Evolutionary conservation across 1,284 basidiomycete species (phyloP).

Genomic region (Pseudozyma thailandica): DNA sequence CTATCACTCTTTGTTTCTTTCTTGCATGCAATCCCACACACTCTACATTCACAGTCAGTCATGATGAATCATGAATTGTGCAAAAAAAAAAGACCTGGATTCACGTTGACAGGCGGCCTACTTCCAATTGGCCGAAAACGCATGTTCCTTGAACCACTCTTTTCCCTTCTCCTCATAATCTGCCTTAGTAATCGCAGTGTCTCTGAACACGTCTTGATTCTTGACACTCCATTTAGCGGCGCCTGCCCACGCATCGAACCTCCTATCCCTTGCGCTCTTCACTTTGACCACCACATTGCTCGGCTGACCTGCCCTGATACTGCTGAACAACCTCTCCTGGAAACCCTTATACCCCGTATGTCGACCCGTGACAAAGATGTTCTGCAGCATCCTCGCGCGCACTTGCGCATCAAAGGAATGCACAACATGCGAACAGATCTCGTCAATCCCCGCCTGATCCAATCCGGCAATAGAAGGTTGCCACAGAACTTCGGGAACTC

Average conservation of each 20-base stretch:
- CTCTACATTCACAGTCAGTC: too few relatives aligned
- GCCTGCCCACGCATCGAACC: conserved; percentile 87
- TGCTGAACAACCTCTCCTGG: conserved; percentile 76
- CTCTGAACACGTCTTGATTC: conserved; percentile 51
- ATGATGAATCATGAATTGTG: too few relatives aligned
- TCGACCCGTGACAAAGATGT: conserved; percentile 89
- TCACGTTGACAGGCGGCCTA: neutral
- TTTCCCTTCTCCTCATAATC: conserved; percentile 93
- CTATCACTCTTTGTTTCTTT: too few relatives aligned
- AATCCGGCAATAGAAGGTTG: conserved; percentile 92
- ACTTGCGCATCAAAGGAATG: conserved; percentile 79
- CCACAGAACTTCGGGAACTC: conserved; percentile 93
- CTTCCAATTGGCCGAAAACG: conserved; percentile 41
- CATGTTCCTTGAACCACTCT: conserved; percentile 75
- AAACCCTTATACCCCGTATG: conserved; percentile 82
- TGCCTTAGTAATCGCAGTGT: conserved; percentile 75
- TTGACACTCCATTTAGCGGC: conserved; percentile 83
- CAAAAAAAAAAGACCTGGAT: too few relatives aligned
- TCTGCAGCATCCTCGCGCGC: conserved; percentile 76
- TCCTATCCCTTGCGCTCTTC: conserved; percentile 74
- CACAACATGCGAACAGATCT: conserved; percentile 86
- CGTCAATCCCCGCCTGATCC: conserved; percentile 91
- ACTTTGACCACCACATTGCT: conserved; percentile 48
- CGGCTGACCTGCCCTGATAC: conserved; percentile 53
- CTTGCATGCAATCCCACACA: too few relatives aligned